Conservation (phyloP, 169 alveolate genomes). For the Cytauxzoon felis region DNA sequence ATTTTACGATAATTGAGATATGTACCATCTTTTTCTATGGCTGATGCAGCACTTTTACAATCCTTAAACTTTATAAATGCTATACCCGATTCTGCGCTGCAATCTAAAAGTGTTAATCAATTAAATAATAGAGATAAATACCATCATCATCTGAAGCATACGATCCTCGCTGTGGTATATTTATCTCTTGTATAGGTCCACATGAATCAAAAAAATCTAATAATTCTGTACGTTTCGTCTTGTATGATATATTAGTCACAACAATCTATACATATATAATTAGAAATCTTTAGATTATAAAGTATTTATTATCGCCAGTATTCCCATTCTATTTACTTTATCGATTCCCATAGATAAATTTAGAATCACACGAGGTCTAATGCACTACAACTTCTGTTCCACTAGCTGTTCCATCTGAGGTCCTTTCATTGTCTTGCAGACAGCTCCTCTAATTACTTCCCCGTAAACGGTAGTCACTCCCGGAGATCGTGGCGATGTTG, state of each 20-base stretch:
- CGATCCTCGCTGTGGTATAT: slow-evolving; percentile 19
- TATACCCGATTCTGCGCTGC: slow-evolving; percentile 17
- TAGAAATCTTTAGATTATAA: too few species aligned
- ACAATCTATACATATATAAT: slow-evolving; percentile 6
- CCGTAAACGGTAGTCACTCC: too few species aligned
- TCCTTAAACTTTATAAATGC: slow-evolving; percentile 29
- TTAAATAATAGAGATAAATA: not conserved
- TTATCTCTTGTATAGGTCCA: slow-evolving; percentile 13
- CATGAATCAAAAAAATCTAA: slow-evolving; percentile 32
- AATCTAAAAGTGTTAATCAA: not conserved
- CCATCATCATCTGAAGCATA: slow-evolving; percentile 15
- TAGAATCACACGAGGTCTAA: too few species aligned
- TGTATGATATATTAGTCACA: slow-evolving; percentile 23
- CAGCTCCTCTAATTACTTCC: too few species aligned
- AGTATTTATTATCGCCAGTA: too few species aligned
- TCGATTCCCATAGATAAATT: too few species aligned
- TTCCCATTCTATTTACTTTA: too few species aligned
- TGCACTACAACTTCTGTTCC: too few species aligned
- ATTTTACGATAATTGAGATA: slow-evolving; percentile 24
- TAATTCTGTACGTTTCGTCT: slow-evolving; percentile 30
- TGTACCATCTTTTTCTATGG: slow-evolving; percentile 33
- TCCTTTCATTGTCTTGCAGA: too few species aligned
- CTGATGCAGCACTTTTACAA: slow-evolving; percentile 14
- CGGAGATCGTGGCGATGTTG: too few species aligned
- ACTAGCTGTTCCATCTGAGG: too few species aligned